Base-by-base conservation (phyloP, 2,329 filamentous ascomycete genomes). In the Fusarium sp. region DNA sequence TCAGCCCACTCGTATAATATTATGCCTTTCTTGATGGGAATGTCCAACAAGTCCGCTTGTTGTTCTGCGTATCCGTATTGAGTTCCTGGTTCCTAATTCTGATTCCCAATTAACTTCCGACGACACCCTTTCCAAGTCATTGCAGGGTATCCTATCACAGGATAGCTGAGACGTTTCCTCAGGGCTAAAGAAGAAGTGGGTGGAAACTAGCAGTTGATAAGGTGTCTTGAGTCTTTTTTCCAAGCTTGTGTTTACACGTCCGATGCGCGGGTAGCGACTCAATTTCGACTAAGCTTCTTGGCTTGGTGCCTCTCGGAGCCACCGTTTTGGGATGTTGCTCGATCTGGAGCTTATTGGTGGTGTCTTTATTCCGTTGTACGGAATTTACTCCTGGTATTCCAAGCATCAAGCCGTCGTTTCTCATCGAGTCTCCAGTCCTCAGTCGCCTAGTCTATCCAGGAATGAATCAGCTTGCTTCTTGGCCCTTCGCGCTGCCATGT, bases 391-490 rank as follows among this genome's bases (percentile, higher is more conserved):
- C 22, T 21, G 6, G 14, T 24, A 34, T 34, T 33, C 44, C 22
- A 53, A 43, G 24, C 9, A n/a, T 9, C 24, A 42, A 26, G 10
- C n/a, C 40, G 39, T 60, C 46, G 65, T 47, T 58, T 26, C 61
- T 50, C 60, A 53, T 57, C 36, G 11, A 45, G 45, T 17, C 33
- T 40, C 43, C 53, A 38, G 34, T 33, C 42, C 40, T 69, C 59
- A 67, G 31, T 59, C 67, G 44, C 64, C 67, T 62, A 92, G 78
- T 19, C 86, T 86, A 55, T 90, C 87, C 72, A 97, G 77, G 78
- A 96, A 96, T 67, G 82, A 87, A 72, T 93, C 91, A 34, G 92
- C 92, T 78, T 91, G 85, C 73, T 88, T 90, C 79, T 89, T 90
- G 31, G 87, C 87, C 76, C 87, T 83, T 72, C 84, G 82, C 69